Percentiles rank a stretch among this genome's conserved stretches.
These are phyloP conservation scores for Auricularia heimuer DNA, from an alignment of 768 basidiomycete genomes.

Conservation along the genomic window DNA sequence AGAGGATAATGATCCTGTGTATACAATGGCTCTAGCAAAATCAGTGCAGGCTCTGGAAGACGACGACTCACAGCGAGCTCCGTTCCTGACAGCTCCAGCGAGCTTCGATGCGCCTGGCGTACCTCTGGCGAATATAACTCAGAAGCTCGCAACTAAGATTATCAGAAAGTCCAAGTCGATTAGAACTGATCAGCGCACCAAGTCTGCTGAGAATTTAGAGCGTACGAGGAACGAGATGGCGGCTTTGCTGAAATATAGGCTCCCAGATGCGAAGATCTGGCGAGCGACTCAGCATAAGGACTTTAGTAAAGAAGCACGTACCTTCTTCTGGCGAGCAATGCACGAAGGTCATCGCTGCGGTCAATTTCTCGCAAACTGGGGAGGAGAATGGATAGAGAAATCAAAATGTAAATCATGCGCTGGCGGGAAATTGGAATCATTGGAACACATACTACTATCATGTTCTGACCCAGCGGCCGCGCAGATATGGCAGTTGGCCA, in stretches of 20 bases:
- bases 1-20: not conserved
- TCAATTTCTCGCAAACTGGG: conserved; percentile 10
- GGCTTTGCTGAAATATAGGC: conserved; percentile 21
- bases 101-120: not conserved
- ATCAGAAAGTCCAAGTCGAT: too few relatives aligned
- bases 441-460: too few relatives aligned
- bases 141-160: too few relatives aligned
- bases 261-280: conserved; percentile 13
- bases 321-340: conserved; percentile 26
- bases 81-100: not conserved
- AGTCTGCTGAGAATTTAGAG: conserved; percentile 6
- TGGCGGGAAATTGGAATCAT: too few relatives aligned
- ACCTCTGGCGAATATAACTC: not conserved
- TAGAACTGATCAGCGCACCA: too few relatives aligned
- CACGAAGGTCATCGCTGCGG: conserved; percentile 19
- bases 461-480: too few relatives aligned
- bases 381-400: conserved; percentile 8
- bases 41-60: too few relatives aligned
- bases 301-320: conserved; percentile 28
- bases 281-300: conserved; percentile 5
- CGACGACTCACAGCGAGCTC: not conserved
- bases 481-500: too few relatives aligned
- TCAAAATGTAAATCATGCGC: conserved; percentile 6
- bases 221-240: conserved; percentile 19
- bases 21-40: too few relatives aligned